Conservation (phyloP, 164 flowering plant genomes). For the Annona squamosa region DNA sequence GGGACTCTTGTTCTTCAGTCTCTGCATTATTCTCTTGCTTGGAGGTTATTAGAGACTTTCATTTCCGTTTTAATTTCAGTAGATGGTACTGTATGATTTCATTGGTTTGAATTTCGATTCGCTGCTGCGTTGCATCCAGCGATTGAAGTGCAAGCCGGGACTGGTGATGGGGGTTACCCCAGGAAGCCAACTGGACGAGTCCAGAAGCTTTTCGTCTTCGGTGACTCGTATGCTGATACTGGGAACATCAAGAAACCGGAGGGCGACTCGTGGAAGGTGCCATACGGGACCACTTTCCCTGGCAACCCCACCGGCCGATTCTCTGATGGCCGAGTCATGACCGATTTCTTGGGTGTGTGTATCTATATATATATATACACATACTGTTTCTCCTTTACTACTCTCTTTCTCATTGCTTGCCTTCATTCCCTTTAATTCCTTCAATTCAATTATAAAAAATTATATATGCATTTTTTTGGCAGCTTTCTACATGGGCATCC, state of each 20-base stretch:
- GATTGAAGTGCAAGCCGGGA: background rate
- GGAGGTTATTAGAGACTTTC: no score
- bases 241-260: slow-evolving; percentile 32
- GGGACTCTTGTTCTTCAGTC: no score
- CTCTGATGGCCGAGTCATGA: slow-evolving; percentile 64
- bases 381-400: no score
- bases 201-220: slow-evolving; percentile 52
- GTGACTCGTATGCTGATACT: slow-evolving; percentile 71
- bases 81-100: no score
- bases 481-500: slow-evolving; percentile 32
- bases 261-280: slow-evolving; percentile 42
- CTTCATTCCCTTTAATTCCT: background rate
- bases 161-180: no score
- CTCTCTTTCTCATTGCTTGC: no score
- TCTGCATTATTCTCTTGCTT: no score
- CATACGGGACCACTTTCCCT: slow-evolving; percentile 66
- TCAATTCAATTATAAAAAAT: background rate
- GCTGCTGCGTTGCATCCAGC: background rate
- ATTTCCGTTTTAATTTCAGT: no score
- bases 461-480: background rate
- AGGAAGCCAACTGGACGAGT: background rate
- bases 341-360: slow-evolving; percentile 51
- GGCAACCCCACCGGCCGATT: slow-evolving; percentile 63
- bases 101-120: no score
- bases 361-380: background rate